These are phyloP conservation scores for Mycena galopus DNA, from an alignment of 768 basidiomycete genomes.

Conservation along the genomic window DNA sequence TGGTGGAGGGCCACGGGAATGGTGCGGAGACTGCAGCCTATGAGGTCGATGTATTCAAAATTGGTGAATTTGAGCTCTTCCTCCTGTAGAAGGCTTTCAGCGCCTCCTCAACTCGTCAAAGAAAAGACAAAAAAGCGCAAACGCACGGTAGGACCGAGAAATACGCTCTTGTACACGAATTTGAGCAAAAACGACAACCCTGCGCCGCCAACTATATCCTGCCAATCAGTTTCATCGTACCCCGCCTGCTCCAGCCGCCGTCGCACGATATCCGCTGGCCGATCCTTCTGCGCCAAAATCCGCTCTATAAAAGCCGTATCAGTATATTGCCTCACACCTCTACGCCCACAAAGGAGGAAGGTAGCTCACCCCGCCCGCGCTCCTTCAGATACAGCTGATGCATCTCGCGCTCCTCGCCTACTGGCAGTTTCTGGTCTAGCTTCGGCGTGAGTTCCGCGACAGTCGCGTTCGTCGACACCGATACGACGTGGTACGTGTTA, in stretches of 20 bases:
- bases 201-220: conserved; percentile 81
- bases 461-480: conserved; percentile 72
- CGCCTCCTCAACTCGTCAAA: neutral
- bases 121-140: conserved; percentile 54
- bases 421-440: conserved; percentile 35
- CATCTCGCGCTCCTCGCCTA: conserved; percentile 59
- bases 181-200: conserved; percentile 86
- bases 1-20: conserved; percentile 90
- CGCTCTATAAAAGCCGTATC: conserved; percentile 69
- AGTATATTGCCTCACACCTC: neutral
- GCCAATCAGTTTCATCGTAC: conserved; percentile 83
- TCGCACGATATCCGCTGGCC: conserved; percentile 87
- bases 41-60: conserved; percentile 86
- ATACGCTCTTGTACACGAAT: conserved; percentile 89
- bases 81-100: conserved; percentile 60
- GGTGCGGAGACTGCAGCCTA: conserved; percentile 82
- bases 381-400: conserved; percentile 83
- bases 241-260: conserved; percentile 91
- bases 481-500: conserved; percentile 77
- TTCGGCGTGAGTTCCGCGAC: conserved; percentile 35
- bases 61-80: conserved; percentile 79
- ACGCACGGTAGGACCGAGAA: conserved; percentile 74
- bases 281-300: conserved; percentile 82
- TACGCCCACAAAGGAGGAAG: neutral
- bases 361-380: conserved; percentile 74